phyloP scores from a whole-genome alignment of 768 basidiomycete genomes.

The Phlegmacium glaucopus region DNA sequence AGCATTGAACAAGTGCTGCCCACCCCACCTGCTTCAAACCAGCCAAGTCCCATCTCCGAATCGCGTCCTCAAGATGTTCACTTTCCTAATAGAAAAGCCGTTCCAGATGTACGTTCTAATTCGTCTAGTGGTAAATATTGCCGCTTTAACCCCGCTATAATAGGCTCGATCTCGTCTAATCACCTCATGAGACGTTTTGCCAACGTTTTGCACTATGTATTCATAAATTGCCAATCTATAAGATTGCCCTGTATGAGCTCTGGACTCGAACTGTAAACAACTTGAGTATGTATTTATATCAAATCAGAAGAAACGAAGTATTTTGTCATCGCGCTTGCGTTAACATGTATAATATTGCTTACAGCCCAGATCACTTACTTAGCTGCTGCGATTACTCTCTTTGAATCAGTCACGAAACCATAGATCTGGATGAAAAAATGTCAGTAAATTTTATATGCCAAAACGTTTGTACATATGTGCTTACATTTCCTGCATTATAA shows the following conservation, averaged over 20 bases:
- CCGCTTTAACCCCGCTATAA: background rate
- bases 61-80: conserved; percentile 21
- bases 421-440: conserved; percentile 35
- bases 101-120: conserved; percentile 33
- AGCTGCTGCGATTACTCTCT: conserved; percentile 23
- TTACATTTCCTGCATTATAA: conserved; percentile 53
- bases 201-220: too few relatives aligned
- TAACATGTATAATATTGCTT: too few relatives aligned
- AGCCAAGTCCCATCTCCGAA: conserved; percentile 7
- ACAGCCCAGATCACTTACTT: too few relatives aligned
- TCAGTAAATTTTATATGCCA: conserved; percentile 12
- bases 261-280: too few relatives aligned
- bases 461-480: conserved; percentile 14
- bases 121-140: background rate
- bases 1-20: conserved; percentile 27
- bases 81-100: conserved; percentile 29
- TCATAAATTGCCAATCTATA: too few relatives aligned
- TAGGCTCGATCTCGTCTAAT: conserved; percentile 25
- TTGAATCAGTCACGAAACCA: conserved; percentile 46
- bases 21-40: conserved; percentile 36
- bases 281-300: too few relatives aligned
- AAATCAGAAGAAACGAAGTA: too few relatives aligned
- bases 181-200: background rate
- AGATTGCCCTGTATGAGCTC: too few relatives aligned
- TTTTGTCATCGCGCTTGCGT: too few relatives aligned